phyloP scores from a whole-genome alignment of 73 alveolate species.

The Breviolum minutum region DNA sequence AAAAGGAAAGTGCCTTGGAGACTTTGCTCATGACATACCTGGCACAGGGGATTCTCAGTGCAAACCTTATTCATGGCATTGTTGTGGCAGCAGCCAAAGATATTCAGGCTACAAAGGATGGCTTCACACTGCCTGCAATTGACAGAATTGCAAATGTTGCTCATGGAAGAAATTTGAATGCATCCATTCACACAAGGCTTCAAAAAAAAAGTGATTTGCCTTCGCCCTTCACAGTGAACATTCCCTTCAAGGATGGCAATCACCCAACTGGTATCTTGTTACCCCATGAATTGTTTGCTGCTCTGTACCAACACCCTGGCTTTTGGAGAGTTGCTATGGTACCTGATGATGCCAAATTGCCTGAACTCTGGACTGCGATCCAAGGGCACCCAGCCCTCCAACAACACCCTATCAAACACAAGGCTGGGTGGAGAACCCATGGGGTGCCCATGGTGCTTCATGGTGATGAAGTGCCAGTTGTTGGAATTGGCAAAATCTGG shows the following conservation, averaged over 20 bases:
- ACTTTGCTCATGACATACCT: background rate
- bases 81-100: background rate
- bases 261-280: background rate
- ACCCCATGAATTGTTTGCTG: conserved; percentile 9
- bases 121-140: background rate
- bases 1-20: background rate
- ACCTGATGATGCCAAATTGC: background rate
- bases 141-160: background rate
- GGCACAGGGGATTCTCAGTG: background rate
- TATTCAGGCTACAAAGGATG: background rate
- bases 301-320: background rate
- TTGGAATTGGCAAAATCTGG: conserved; percentile 5
- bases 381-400: background rate
- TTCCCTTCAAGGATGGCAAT: background rate
- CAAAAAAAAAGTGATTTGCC: background rate
- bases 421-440: background rate
- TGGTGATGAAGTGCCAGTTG: conserved; percentile 19
- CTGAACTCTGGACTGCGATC: background rate
- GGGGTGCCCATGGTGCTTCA: background rate
- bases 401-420: background rate
- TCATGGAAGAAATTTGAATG: background rate
- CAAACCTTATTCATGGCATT: background rate
- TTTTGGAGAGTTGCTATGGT: background rate
- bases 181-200: background rate
- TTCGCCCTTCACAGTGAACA: background rate